These are phyloP conservation scores for Xylaria cubensis DNA, from an alignment of 495 filamentous ascomycete genomes.

Conservation along the genomic window DNA sequence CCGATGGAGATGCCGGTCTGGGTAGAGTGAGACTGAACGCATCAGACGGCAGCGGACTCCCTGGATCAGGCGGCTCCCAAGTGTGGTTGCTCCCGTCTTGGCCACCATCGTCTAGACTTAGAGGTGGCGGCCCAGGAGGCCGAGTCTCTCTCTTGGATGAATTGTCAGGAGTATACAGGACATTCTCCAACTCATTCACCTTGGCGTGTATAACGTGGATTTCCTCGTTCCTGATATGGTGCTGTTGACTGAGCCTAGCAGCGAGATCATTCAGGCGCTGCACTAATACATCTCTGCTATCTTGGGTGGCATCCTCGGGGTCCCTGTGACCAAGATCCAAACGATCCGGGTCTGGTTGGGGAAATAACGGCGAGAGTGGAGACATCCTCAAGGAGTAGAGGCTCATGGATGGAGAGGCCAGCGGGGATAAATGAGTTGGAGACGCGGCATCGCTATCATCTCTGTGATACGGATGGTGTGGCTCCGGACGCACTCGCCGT, in stretches of 20 bases:
- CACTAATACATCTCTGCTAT: slow-evolving; percentile 56
- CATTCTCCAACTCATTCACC: slow-evolving; percentile 55
- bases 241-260: slow-evolving; percentile 41
- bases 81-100: slow-evolving; percentile 27
- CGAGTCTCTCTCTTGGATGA: background rate
- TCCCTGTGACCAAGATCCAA: slow-evolving; percentile 30
- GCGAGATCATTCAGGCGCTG: slow-evolving; percentile 58
- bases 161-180: slow-evolving; percentile 20
- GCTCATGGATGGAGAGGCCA: slow-evolving; percentile 39
- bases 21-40: slow-evolving; percentile 26
- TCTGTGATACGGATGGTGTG: background rate
- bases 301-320: slow-evolving; percentile 37
- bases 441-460: slow-evolving; percentile 27
- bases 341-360: slow-evolving; percentile 24
- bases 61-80: slow-evolving; percentile 29
- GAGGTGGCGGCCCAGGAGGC: background rate
- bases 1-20: slow-evolving; percentile 27
- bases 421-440: slow-evolving; percentile 33
- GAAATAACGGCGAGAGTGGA: slow-evolving; percentile 40
- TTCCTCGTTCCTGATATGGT: slow-evolving; percentile 36
- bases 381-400: slow-evolving; percentile 45
- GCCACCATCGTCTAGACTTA: background rate
- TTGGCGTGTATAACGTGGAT: slow-evolving; percentile 48
- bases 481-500: slow-evolving; percentile 4
- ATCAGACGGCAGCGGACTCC: slow-evolving; percentile 9